Percentiles rank a stretch among this genome's conserved stretches.
Conservation (phyloP, 352 stramenopile genomes). For the Phytophthora uliginosa region DNA sequence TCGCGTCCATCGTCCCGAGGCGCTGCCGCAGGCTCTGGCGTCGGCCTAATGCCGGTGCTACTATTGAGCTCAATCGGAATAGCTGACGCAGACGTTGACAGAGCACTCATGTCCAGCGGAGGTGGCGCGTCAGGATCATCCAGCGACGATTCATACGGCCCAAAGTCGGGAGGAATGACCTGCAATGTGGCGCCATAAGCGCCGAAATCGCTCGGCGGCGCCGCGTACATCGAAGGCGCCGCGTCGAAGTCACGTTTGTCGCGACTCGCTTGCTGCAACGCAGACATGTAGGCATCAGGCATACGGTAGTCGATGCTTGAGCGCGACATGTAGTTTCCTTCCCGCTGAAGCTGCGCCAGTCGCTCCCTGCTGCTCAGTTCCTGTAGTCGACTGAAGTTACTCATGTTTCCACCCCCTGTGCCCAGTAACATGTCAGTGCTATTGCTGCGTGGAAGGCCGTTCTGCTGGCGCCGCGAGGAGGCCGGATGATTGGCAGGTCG, state of each 20-base stretch:
- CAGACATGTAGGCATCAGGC: conserved; percentile 47
- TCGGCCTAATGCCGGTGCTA: conserved; percentile 5
- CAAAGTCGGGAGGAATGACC: conserved; percentile 36
- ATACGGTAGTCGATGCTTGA: conserved; percentile 38
- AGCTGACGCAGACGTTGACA: conserved; percentile 32
- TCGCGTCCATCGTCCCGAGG: conserved; percentile 21
- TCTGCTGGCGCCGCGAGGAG: conserved; percentile 20
- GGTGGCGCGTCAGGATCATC: conserved; percentile 21
- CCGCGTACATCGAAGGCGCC: conserved; percentile 34
- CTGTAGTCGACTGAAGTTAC: conserved; percentile 46
- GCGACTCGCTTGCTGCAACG: conserved; percentile 40
- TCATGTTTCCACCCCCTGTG: conserved; percentile 23
- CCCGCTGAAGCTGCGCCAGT: conserved; percentile 35
- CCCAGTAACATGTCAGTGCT: conserved; percentile 41
- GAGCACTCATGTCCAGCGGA: conserved; percentile 46
- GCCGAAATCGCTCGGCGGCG: conserved; percentile 36
- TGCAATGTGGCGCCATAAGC: conserved; percentile 27
- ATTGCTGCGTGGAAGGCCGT: conserved; percentile 25
- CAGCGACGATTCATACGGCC: conserved; percentile 31
- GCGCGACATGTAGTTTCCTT: conserved; percentile 33
- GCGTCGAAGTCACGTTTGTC: conserved; percentile 43
- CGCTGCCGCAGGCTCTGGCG: conserved; percentile 12
- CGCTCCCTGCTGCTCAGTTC: conserved; percentile 45
- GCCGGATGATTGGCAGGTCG: conserved; percentile 36
- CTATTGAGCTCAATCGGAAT: conserved; percentile 34